A percentile compares a stretch with the other conserved stretches of the same genome.
phyloP scores from a whole-genome alignment of 306 rosid genomes.

The Quercus cerris region DNA sequence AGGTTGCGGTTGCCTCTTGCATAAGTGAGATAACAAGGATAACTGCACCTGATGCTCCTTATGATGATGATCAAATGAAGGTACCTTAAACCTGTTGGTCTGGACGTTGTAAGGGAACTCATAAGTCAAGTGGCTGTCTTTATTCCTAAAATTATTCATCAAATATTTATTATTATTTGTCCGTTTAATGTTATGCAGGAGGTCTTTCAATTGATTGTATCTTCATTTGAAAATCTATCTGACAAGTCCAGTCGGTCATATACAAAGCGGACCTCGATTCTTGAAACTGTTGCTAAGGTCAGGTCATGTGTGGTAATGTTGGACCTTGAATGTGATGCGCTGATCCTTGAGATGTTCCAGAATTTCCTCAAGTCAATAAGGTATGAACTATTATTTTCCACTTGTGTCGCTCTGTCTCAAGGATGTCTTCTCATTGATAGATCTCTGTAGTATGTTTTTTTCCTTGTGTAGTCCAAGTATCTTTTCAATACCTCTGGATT shows the following conservation, averaged over 20 bases:
- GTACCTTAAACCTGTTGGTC: slow-evolving; percentile 25
- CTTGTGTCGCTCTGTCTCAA: neutral
- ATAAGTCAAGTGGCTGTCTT: neutral
- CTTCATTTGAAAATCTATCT: slow-evolving; percentile 77
- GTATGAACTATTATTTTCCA: slow-evolving; percentile 30
- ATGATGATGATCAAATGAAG: slow-evolving; percentile 93
- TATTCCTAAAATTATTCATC: neutral
- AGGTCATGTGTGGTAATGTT: slow-evolving; percentile 94
- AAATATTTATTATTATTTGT: neutral
- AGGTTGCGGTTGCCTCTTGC: slow-evolving; percentile 87
- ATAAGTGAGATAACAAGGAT: slow-evolving; percentile 92
- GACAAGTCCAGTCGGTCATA: slow-evolving; percentile 68
- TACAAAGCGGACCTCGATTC: slow-evolving; percentile 63
- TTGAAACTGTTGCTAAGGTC: slow-evolving; percentile 91
- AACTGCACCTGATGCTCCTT: slow-evolving; percentile 96
- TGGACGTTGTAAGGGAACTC: neutral
- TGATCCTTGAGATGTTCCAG: slow-evolving; percentile 88
- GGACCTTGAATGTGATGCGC: slow-evolving; percentile 84
- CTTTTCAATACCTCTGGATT: neutral
- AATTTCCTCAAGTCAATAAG: slow-evolving; percentile 76
- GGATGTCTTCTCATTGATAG: neutral
- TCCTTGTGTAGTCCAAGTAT: neutral
- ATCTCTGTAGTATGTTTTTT: neutral
- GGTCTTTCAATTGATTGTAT: slow-evolving; percentile 78
- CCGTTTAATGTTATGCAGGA: slow-evolving; percentile 44